Evolutionary conservation across 495 filamentous ascomycete genomes (phyloP).

Genomic region (Cladorrhinum samala): DNA sequence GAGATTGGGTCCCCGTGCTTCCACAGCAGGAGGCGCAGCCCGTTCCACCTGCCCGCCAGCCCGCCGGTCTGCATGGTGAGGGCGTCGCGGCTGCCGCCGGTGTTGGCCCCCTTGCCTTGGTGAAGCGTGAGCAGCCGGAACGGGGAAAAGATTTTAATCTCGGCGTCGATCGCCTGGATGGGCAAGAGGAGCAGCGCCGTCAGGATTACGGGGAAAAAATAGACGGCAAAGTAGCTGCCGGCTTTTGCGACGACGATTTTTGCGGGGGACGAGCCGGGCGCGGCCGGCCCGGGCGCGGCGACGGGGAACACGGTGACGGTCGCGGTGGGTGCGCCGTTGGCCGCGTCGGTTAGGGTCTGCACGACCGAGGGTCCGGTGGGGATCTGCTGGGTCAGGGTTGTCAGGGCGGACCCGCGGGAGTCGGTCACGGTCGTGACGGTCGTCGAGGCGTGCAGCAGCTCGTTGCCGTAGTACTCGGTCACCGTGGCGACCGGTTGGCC

Average conservation of each 20-base stretch:
- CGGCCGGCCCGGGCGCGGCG: background rate
- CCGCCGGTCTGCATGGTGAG: background rate
- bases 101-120: too few species aligned
- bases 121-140: background rate
- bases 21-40: background rate
- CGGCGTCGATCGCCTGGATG: conserved; percentile 1
- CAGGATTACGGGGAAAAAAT: conserved; percentile 6
- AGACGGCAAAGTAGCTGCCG: conserved; percentile 4
- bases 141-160: conserved; percentile 3
- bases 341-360: background rate
- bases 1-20: background rate
- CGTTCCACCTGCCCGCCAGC: background rate
- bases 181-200: conserved; percentile 2
- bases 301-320: conserved; percentile 3
- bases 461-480: too few species aligned
- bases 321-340: background rate
- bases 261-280: conserved; percentile 2
- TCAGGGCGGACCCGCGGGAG: too few species aligned
- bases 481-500: too few species aligned
- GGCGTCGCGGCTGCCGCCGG: background rate
- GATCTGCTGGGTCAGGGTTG: background rate
- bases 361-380: background rate
- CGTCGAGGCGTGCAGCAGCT: too few species aligned
- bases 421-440: too few species aligned
- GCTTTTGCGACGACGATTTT: background rate